Percentiles rank a stretch among this genome's conserved stretches.
Evolutionary conservation across 116 monocot genomes (phyloP).

Genomic region (Cymodocea nodosa): DNA sequence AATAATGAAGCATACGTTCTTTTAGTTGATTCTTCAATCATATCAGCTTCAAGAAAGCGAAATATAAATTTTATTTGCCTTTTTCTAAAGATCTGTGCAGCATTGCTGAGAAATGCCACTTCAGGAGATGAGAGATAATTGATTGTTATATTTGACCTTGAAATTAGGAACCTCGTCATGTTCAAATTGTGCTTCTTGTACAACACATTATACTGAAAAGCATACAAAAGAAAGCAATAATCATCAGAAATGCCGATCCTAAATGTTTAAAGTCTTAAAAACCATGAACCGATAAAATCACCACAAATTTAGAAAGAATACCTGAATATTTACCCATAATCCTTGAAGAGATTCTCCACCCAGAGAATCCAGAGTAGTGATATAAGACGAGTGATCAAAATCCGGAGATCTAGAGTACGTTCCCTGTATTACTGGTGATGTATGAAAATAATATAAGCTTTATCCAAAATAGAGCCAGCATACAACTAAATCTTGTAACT

Average conservation of each 20-base stretch:
- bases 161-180: slow-evolving; percentile 36
- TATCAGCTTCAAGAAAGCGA: slow-evolving; percentile 25
- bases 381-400: not conserved
- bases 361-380: slow-evolving; percentile 4
- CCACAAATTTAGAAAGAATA: not conserved
- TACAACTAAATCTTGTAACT: no score
- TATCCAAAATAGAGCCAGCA: no score
- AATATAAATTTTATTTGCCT: slow-evolving; percentile 45
- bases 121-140: slow-evolving; percentile 63
- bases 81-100: slow-evolving; percentile 12
- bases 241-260: no score
- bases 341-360: not conserved
- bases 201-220: slow-evolving; percentile 42
- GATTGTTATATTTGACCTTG: slow-evolving; percentile 16
- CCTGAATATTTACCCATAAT: slow-evolving; percentile 14
- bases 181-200: slow-evolving; percentile 36
- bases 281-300: not conserved
- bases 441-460: no score
- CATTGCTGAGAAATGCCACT: slow-evolving; percentile 28
- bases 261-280: not conserved
- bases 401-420: slow-evolving; percentile 2
- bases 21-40: slow-evolving; percentile 38
- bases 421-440: slow-evolving; percentile 5
- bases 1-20: slow-evolving; percentile 35
- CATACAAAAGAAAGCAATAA: no score